phyloP scores from a whole-genome alignment of 2,329 filamentous ascomycete species.

The Pseudocercospora musae region DNA sequence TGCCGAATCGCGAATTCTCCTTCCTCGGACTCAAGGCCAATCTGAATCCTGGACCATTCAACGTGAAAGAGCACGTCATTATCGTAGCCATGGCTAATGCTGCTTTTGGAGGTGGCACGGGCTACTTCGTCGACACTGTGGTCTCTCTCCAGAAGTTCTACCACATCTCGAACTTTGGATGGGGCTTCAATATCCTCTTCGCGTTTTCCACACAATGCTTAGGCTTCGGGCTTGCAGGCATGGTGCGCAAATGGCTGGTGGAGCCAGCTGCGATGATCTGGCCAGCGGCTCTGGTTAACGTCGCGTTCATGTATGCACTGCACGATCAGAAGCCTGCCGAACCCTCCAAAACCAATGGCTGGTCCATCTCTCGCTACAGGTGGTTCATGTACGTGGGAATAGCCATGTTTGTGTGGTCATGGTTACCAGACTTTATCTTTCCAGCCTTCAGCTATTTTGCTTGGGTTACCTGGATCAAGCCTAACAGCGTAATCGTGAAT shows the following conservation, averaged over 20 bases:
- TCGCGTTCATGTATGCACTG: constrained; percentile 58
- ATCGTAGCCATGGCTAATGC: constrained; percentile 49
- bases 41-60: constrained; percentile 49
- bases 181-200: constrained; percentile 78
- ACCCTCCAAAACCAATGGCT: constrained; percentile 63
- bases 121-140: constrained; percentile 28
- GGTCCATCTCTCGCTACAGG: constrained; percentile 76
- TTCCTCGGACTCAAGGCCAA: constrained; percentile 55
- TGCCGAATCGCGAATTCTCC: constrained; percentile 48
- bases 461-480: constrained; percentile 80
- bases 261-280: constrained; percentile 87
- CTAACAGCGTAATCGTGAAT: constrained; percentile 69
- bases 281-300: constrained; percentile 82
- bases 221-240: constrained; percentile 80
- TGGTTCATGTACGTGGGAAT: constrained; percentile 76
- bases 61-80: constrained; percentile 31
- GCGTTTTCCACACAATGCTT: constrained; percentile 83
- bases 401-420: constrained; percentile 74
- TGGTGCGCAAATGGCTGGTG: constrained; percentile 76
- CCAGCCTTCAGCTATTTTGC: constrained; percentile 86
- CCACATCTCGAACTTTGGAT: constrained; percentile 63
- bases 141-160: constrained; percentile 62
- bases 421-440: constrained; percentile 73
- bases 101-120: constrained; percentile 38
- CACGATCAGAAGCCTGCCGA: constrained; percentile 45